A percentile compares a stretch with the other conserved stretches of the same genome.
These are phyloP conservation scores for Thelephora terrestris DNA, from an alignment of 1,284 basidiomycete species.

Conservation along the genomic window DNA sequence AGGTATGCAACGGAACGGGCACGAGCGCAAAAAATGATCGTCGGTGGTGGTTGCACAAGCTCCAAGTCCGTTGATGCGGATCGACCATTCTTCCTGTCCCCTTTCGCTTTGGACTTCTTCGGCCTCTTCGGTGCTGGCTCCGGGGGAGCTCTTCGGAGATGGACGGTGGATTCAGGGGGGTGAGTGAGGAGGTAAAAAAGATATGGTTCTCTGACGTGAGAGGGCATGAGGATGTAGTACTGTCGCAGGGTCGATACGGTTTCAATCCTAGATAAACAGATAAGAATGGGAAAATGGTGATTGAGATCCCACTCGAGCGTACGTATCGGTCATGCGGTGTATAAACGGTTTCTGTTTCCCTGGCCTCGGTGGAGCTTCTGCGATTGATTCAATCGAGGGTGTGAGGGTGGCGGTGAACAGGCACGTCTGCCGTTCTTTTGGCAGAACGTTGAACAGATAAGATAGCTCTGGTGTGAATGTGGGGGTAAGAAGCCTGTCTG, in stretches of 20 bases:
- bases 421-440: conserved; percentile 85
- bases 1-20: conserved; percentile 87
- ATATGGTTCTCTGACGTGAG: conserved; percentile 90
- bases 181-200: conserved; percentile 86
- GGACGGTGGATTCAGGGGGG: conserved; percentile 69
- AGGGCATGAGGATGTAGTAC: conserved; percentile 87
- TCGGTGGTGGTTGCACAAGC: conserved; percentile 69
- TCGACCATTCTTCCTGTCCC: conserved; percentile 28
- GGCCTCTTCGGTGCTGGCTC: conserved; percentile 25
- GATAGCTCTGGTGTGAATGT: conserved; percentile 86
- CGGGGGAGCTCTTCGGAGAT: conserved; percentile 54
- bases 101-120: conserved; percentile 16
- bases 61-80: conserved; percentile 34
- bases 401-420: conserved; percentile 96
- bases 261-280: conserved; percentile 49
- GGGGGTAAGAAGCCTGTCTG: conserved; percentile 84
- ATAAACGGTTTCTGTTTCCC: conserved; percentile 88
- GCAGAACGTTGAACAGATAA: conserved; percentile 72
- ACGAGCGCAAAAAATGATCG: conserved; percentile 91
- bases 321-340: conserved; percentile 75
- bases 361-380: conserved; percentile 59
- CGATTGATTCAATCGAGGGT: conserved; percentile 75
- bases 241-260: conserved; percentile 84
- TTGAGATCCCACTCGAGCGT: conserved; percentile 20
- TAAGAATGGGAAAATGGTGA: neutral